phyloP scores from a whole-genome alignment of 2,329 filamentous ascomycete genomes.

The Aquanectria penicillioides region DNA sequence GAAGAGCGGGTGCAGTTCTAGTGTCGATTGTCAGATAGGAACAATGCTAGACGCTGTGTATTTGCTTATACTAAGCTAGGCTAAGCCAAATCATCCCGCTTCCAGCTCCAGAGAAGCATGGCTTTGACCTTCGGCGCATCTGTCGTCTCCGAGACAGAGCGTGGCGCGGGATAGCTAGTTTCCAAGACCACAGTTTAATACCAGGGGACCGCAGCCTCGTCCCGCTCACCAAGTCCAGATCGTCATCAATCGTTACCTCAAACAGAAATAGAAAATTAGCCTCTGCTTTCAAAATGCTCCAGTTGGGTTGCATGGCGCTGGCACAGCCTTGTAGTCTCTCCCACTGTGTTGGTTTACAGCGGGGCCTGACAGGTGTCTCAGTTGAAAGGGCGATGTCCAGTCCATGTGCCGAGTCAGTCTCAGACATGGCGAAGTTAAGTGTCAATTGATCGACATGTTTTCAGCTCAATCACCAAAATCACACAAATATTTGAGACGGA shows the following conservation, averaged over 20 bases:
- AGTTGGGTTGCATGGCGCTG: background rate
- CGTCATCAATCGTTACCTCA: background rate
- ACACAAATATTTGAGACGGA: constrained; percentile 14
- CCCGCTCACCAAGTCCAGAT: background rate
- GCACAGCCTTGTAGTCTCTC: constrained; percentile 11
- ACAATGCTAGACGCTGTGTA: too few relatives aligned
- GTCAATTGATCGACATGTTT: constrained; percentile 16
- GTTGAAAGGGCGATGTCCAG: constrained; percentile 23
- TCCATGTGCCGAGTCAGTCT: constrained; percentile 7
- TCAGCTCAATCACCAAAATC: background rate
- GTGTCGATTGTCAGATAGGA: too few relatives aligned
- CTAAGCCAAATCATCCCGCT: too few relatives aligned
- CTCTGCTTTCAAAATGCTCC: constrained; percentile 18
- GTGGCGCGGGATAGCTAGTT: background rate
- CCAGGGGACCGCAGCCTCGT: background rate
- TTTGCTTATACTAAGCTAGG: too few relatives aligned
- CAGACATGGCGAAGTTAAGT: constrained; percentile 11
- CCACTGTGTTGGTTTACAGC: background rate
- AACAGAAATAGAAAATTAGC: background rate
- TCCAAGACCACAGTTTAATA: constrained; percentile 6
- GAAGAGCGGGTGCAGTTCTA: too few relatives aligned
- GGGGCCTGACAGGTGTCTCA: constrained; percentile 37
- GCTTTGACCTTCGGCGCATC: background rate
- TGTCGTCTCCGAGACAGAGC: background rate
- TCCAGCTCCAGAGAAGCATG: too few relatives aligned